Evolutionary conservation across 1,139 yeast genomes (phyloP).

Genomic region (Tardiomyces depauwii): DNA sequence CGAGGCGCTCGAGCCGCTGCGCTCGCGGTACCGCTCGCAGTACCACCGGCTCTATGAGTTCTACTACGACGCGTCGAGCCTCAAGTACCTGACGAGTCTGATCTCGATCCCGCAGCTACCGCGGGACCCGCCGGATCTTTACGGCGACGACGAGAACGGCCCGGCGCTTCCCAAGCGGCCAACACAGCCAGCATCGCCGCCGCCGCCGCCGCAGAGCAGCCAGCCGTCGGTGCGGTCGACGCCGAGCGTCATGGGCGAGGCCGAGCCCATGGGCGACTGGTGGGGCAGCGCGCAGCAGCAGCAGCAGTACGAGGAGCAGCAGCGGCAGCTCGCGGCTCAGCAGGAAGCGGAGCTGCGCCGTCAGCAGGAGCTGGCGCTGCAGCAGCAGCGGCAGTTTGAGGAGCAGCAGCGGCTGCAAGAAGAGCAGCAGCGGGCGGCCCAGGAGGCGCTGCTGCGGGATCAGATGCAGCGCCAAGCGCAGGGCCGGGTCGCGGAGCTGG

Average conservation of each 20-base stretch:
- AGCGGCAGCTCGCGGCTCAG: slow-evolving; percentile 38
- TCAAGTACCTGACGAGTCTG: slow-evolving; percentile 72
- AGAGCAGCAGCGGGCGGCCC: slow-evolving; percentile 68
- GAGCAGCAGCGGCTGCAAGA: slow-evolving; percentile 53
- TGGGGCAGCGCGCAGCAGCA: slow-evolving; percentile 24
- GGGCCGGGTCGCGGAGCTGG: slow-evolving; percentile 71
- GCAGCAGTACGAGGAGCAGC: slow-evolving; percentile 38
- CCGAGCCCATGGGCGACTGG: slow-evolving; percentile 35
- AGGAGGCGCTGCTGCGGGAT: slow-evolving; percentile 56
- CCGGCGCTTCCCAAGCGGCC: slow-evolving; percentile 36
- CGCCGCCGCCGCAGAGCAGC: slow-evolving; percentile 25
- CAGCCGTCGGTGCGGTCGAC: slow-evolving; percentile 9
- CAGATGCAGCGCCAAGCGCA: slow-evolving; percentile 70
- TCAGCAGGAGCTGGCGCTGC: slow-evolving; percentile 35
- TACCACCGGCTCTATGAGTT: slow-evolving; percentile 73
- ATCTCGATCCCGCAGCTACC: slow-evolving; percentile 81
- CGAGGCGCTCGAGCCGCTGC: slow-evolving; percentile 67
- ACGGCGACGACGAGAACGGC: slow-evolving; percentile 28
- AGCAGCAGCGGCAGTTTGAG: slow-evolving; percentile 63
- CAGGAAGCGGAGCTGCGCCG: slow-evolving; percentile 37
- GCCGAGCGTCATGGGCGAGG: slow-evolving; percentile 9
- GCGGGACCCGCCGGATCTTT: slow-evolving; percentile 56
- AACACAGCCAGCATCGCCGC: slow-evolving; percentile 30
- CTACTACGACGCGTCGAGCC: slow-evolving; percentile 81
- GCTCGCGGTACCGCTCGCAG: slow-evolving; percentile 66